These are phyloP conservation scores for Rhododendron molle DNA, from an alignment of 148 eudicot genomes.

Conservation along the genomic window DNA sequence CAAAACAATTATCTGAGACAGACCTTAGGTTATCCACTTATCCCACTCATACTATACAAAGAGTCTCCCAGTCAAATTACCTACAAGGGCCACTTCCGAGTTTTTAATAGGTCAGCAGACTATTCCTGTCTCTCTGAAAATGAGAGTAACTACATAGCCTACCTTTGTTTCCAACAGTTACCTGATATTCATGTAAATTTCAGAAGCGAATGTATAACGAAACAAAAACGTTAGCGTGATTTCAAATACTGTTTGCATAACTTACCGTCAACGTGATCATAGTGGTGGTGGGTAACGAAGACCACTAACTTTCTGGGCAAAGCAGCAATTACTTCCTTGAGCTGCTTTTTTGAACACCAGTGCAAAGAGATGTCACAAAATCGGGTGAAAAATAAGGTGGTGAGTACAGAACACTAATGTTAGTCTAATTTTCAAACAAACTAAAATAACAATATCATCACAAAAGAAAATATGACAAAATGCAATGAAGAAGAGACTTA, in stretches of 20 bases:
- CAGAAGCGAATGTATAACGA: neutral
- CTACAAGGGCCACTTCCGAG: neutral
- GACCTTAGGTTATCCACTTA: neutral
- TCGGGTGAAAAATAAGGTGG: neutral
- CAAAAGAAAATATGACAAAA: neutral
- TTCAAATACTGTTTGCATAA: neutral
- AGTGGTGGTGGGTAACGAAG: constrained; percentile 92
- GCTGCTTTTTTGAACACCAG: constrained; percentile 42
- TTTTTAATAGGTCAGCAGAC: neutral
- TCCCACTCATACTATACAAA: neutral
- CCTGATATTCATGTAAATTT: neutral
- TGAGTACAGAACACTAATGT: neutral
- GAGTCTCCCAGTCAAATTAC: neutral
- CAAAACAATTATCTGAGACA: neutral
- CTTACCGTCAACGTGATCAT: constrained; percentile 94
- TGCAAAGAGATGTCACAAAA: constrained; percentile 1
- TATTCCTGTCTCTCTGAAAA: neutral
- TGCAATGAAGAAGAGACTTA: neutral
- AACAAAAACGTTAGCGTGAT: neutral
- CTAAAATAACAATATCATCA: neutral
- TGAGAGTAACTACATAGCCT: neutral
- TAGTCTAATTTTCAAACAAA: neutral
- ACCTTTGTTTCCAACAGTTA: neutral
- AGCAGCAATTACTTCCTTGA: constrained; percentile 61
- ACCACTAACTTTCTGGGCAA: constrained; percentile 81